Evolutionary conservation across 2,329 filamentous ascomycete genomes (phyloP).

Genomic region (Sporothrix curviconia): DNA sequence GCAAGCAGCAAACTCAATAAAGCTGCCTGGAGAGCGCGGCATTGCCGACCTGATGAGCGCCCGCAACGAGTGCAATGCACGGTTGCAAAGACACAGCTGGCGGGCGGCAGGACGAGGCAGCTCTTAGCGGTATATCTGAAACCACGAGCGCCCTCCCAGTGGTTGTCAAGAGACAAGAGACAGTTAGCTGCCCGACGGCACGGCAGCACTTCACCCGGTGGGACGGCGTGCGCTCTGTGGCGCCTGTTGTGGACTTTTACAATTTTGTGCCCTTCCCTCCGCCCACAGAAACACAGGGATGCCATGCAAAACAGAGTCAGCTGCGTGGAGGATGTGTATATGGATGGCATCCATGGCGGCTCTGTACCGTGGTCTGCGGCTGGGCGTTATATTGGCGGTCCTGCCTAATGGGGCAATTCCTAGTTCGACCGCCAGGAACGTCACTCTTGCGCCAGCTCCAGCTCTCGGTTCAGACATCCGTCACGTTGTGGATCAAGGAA

Average conservation of each 20-base stretch:
- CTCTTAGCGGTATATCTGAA: not conserved
- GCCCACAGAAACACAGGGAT: too few species aligned
- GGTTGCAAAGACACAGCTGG: too few species aligned
- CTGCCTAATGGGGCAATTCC: not conserved
- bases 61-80: not conserved
- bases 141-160: not conserved
- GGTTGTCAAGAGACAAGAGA: not conserved
- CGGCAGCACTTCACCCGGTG: not conserved
- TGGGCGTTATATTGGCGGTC: not conserved
- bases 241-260: too few species aligned
- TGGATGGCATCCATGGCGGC: not conserved
- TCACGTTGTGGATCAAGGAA: too few species aligned
- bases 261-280: too few species aligned
- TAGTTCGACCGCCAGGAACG: not conserved
- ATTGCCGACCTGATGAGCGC: slow-evolving; percentile 4
- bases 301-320: too few species aligned
- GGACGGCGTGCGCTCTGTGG: not conserved
- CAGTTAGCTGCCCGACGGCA: not conserved
- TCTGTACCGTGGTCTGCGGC: not conserved
- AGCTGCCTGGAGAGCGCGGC: not conserved
- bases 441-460: too few species aligned
- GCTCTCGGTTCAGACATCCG: too few species aligned
- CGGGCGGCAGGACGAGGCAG: too few species aligned
- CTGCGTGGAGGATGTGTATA: too few species aligned
- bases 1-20: too few species aligned